A percentile compares a stretch with the other conserved stretches of the same genome.
These are phyloP conservation scores for Cladosporium colombiae DNA, from an alignment of 2,329 filamentous ascomycete genomes.

Conservation along the genomic window DNA sequence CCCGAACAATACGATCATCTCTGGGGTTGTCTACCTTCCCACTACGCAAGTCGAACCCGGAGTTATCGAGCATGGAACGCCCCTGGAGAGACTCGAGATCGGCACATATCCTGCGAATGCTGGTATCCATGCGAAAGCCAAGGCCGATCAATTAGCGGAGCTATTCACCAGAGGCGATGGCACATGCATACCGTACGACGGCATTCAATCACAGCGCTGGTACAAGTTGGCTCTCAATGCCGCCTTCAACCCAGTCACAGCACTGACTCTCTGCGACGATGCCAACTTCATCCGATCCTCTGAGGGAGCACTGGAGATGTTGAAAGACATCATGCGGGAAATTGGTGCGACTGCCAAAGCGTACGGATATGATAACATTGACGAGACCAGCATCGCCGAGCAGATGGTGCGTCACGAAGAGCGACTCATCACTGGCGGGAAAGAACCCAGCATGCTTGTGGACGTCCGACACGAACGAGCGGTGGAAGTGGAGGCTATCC, in stretches of 20 bases:
- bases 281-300: conserved; percentile 52
- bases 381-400: conserved; percentile 41
- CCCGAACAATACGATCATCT: conserved; percentile 55
- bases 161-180: conserved; percentile 42
- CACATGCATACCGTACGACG: conserved; percentile 51
- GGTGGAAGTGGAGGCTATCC: conserved; percentile 54
- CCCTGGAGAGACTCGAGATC: conserved; percentile 52
- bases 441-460: conserved; percentile 53
- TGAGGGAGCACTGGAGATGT: conserved; percentile 39
- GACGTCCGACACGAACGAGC: conserved; percentile 46
- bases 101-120: conserved; percentile 50
- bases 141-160: conserved; percentile 24
- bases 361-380: conserved; percentile 42
- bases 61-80: conserved; percentile 47
- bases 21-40: conserved; percentile 58
- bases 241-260: conserved; percentile 61
- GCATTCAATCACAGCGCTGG: conserved; percentile 61
- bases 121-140: conserved; percentile 22
- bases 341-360: conserved; percentile 45
- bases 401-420: conserved; percentile 44
- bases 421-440: conserved; percentile 43
- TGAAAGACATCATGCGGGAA: conserved; percentile 49
- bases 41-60: conserved; percentile 54
- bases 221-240: conserved; percentile 62
- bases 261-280: conserved; percentile 57